Evolutionary conservation across 257 asterid genomes (phyloP), one percentile per base, ranked within the genome.

Genomic region (Solanum stenotomum): DNA sequence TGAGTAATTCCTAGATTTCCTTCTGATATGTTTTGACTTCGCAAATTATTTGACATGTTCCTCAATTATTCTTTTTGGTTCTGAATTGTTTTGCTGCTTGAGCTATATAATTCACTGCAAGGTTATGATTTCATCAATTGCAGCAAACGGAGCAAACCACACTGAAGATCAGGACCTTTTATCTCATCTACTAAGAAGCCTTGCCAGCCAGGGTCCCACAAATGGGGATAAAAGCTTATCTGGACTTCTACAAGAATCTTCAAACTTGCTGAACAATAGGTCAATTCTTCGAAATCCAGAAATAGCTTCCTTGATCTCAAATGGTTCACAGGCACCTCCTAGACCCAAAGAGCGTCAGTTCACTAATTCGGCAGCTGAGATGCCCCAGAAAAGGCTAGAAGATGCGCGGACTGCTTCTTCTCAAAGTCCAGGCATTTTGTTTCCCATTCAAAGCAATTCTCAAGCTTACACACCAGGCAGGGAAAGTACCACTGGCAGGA

Each of bases 141-240:
- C 94, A 95, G 98, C 96, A 78, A 92, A 89, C 89, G 91, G 88
- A 84, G 83, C 92, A n/a, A 88, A 91, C 88, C 88, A 87, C 61
- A 81, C 91, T 34, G 92, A 93, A 81, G 95, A 94, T 87, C 97
- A 91, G 90, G 93, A 94, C 89, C 92, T 94, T 72, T 89, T 94
- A 83, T 91, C 97, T 88, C 96, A 94, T 92, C 94, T 95, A 82
- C 93, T 95, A 83, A 94, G 91, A 88, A 92, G 93, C 92, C 96
- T 95, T 88, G 91, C 93, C 35, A 87, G 89, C 87, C 94, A 91
- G 83, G 91, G 93, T 89, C 87, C 94, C 87, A 34, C 83, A 29
- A 88, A 87, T 37, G 87, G 88, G 88, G 93, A 89, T 16, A 91
- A 89, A 84, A 88, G 86, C 88, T 86, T 92, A 83, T 86, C 94